phyloP scores from a whole-genome alignment of 2,329 filamentous ascomycete species.

The Colletotrichum truncatum region DNA sequence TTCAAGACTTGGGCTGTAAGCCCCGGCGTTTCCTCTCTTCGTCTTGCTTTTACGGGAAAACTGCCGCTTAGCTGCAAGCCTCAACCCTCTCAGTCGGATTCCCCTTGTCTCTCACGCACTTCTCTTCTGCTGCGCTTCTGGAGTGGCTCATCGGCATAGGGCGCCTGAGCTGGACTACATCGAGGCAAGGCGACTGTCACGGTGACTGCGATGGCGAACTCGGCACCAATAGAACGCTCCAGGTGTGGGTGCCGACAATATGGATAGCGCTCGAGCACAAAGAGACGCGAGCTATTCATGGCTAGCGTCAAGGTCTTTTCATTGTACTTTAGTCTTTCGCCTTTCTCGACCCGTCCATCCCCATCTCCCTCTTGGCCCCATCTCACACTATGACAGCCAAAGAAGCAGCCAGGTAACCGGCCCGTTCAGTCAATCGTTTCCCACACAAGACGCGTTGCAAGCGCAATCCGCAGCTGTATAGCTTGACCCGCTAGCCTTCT shows the following conservation, averaged over 20 bases:
- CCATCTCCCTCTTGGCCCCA: not conserved
- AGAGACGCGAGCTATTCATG: slow-evolving; percentile 1
- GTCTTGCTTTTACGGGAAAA: not conserved
- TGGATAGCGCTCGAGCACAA: slow-evolving; percentile 11
- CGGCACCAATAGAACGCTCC: not conserved
- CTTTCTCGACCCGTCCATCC: not conserved
- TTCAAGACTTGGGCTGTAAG: not conserved
- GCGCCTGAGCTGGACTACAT: not conserved
- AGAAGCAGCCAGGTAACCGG: not conserved
- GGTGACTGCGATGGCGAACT: not conserved
- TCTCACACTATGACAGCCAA: not conserved
- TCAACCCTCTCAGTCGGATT: not conserved
- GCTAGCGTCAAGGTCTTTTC: not conserved
- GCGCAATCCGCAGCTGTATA: not conserved
- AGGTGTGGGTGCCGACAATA: not conserved
- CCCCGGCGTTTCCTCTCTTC: not conserved
- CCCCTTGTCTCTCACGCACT: not conserved
- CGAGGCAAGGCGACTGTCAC: not conserved
- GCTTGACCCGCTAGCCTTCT: slow-evolving; percentile 2
- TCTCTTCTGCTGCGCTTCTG: not conserved
- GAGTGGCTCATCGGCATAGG: not conserved
- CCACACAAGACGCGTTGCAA: slow-evolving; percentile 4
- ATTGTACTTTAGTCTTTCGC: slow-evolving; percentile 3
- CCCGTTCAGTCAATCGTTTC: not conserved
- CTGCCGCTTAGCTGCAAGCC: not conserved